A percentile compares a stretch with the other conserved stretches of the same genome.
phyloP scores from a whole-genome alignment of 2,329 filamentous ascomycete genomes.

The Botrytis squamosa region DNA sequence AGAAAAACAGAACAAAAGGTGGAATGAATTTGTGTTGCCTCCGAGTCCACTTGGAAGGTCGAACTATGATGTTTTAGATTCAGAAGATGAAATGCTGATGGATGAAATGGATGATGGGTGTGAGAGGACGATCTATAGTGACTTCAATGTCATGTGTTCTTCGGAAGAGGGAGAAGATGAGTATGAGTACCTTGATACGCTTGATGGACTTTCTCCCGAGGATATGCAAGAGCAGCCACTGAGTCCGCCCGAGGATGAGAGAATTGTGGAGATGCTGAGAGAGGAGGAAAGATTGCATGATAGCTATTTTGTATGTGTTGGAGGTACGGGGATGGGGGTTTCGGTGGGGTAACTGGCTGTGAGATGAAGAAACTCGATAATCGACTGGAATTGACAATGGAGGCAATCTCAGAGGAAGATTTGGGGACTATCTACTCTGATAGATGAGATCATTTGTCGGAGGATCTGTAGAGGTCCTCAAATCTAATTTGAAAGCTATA shows the following conservation, averaged over 20 bases:
- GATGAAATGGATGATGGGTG: slow-evolving; percentile 18
- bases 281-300: slow-evolving; percentile 35
- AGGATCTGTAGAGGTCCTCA: not conserved
- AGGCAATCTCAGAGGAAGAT: slow-evolving; percentile 7
- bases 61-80: slow-evolving; percentile 40
- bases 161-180: slow-evolving; percentile 31
- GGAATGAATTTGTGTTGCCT: slow-evolving; percentile 33
- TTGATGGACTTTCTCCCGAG: slow-evolving; percentile 37
- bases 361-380: not conserved
- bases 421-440: not conserved
- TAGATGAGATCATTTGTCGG: not conserved
- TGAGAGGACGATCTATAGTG: slow-evolving; percentile 35
- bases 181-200: slow-evolving; percentile 39
- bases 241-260: slow-evolving; percentile 33
- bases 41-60: slow-evolving; percentile 40
- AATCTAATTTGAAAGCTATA: slow-evolving; percentile 26
- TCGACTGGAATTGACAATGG: not conserved
- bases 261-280: slow-evolving; percentile 36
- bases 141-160: slow-evolving; percentile 40
- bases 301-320: slow-evolving; percentile 32
- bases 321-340: slow-evolving; percentile 34
- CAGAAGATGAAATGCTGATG: slow-evolving; percentile 34
- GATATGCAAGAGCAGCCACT: slow-evolving; percentile 35
- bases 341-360: not conserved
- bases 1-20: slow-evolving; percentile 34